phyloP scores from a whole-genome alignment of 441 rosid genomes.

The Pelargonium fulgidum region DNA sequence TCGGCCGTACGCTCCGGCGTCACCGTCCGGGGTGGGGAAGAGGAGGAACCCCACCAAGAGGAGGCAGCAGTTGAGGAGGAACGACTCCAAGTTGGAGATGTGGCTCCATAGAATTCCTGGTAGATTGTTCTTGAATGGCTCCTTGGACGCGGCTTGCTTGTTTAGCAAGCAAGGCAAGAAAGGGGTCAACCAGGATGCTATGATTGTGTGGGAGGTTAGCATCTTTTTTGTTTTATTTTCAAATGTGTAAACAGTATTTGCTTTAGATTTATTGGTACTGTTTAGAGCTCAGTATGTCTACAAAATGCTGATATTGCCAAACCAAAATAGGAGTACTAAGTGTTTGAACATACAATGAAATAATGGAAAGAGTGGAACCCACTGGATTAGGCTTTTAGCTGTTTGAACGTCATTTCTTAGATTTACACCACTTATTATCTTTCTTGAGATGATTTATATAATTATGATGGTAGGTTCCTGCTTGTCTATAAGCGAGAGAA shows the following conservation, averaged over 20 bases:
- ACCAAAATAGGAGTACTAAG: neutral
- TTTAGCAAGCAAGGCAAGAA: conserved; percentile 7
- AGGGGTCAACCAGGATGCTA: conserved; percentile 5
- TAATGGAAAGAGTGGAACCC: neutral
- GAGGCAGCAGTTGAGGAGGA: conserved; percentile 9
- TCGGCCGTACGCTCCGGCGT: conserved; percentile 3
- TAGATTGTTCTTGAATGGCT: conserved; percentile 7
- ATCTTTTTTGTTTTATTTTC: neutral
- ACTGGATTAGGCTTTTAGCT: neutral
- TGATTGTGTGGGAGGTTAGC: conserved; percentile 6
- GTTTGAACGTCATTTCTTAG: neutral
- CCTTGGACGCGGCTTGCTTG: conserved; percentile 7
- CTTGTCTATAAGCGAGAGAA: neutral
- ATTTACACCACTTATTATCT: neutral
- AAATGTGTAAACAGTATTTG: neutral
- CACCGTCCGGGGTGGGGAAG: conserved; percentile 9
- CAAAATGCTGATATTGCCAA: neutral
- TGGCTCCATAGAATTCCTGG: conserved; percentile 10
- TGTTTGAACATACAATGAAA: neutral
- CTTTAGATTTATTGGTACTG: neutral
- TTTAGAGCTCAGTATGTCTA: neutral
- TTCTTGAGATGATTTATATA: neutral
- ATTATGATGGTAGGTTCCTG: neutral
- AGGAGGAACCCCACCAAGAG: neutral
- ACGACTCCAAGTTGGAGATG: conserved; percentile 6